Percentiles rank a stretch among this genome's conserved stretches.
phyloP scores from a whole-genome alignment of 2,329 filamentous ascomycete species.

The Berkeleyomyces basicola region DNA sequence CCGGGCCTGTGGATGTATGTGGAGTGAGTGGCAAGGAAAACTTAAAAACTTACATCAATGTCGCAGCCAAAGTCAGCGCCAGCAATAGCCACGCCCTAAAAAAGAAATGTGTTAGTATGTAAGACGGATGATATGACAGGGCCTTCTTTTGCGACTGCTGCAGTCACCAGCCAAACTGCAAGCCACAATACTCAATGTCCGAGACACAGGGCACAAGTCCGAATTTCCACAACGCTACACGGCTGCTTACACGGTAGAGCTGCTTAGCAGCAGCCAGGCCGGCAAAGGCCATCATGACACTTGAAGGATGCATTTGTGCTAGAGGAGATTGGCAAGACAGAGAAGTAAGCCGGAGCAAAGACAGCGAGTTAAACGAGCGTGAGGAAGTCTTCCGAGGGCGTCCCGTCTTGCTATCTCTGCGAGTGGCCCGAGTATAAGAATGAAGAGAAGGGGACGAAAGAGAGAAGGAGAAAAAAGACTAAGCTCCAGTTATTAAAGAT shows the following conservation, averaged over 20 bases:
- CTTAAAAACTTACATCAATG: slow-evolving; percentile 22
- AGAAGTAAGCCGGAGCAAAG: neutral
- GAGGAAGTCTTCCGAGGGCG: neutral
- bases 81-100: slow-evolving; percentile 24
- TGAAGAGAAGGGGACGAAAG: neutral
- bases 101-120: neutral
- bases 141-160: neutral
- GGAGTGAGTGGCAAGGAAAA: neutral
- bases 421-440: no score
- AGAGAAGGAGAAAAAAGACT: neutral
- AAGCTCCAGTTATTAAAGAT: no score
- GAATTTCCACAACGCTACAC: neutral
- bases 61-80: slow-evolving; percentile 29
- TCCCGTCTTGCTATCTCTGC: no score
- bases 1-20: neutral
- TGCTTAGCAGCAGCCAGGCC: slow-evolving; percentile 7
- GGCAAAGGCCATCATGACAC: slow-evolving; percentile 3
- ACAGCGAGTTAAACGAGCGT: neutral
- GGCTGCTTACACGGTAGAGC: slow-evolving; percentile 4
- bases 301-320: neutral
- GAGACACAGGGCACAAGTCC: neutral
- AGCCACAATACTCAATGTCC: neutral
- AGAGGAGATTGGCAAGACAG: neutral
- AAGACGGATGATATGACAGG: neutral
- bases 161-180: neutral